Evolutionary conservation across 2,329 filamentous ascomycete genomes (phyloP), one percentile per base, ranked within the genome.

Genomic region (Neonectria coccinea): DNA sequence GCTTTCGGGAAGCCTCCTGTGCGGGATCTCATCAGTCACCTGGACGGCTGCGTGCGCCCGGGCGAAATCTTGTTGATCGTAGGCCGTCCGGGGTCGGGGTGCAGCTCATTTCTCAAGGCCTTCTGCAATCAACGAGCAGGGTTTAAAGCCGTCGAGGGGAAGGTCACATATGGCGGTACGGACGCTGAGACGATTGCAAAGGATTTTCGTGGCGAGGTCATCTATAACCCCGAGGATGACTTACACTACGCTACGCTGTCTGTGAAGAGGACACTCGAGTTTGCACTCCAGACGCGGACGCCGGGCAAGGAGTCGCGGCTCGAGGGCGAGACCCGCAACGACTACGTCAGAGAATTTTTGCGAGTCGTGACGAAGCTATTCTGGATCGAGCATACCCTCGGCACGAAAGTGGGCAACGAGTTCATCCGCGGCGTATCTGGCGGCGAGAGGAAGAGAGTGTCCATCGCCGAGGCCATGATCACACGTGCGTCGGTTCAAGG

Each of bases 381-480:
- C 70, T 91, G 90, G 81, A 91, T 92, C 25, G 86, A 88, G 56
- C 90, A 92, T 69, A 91, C 89, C 0, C 78, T 90, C 45, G 82
- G 86, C n/a, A 92, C 90, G 0, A 88, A 87, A 66, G 88, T 93
- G 11, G 91, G 91, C 9, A 88, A 91, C 65, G 89, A 91, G 66
- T 85, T 89, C 45, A 84, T 91, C n/a, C 85, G 89, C 6, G 80
- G 80, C 27, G 84, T 91, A 0, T 88, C 85, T 4, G 89, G 89
- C 25, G 89, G 89, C 44, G 89, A 91, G 74, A 83, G 88, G 58
- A 93, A 94, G 79, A 88, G 92, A 75, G 91, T 94, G 2, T 90
- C 88, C 42, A 92, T 94, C 66, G 91, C 90, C 1, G 91, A 94
- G 75, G 90, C 31, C 6, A 87, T 91, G 62, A 84, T 86, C 10